Evolutionary conservation across 1,284 basidiomycete species (phyloP).

Genomic region (Ustilago curta): DNA sequence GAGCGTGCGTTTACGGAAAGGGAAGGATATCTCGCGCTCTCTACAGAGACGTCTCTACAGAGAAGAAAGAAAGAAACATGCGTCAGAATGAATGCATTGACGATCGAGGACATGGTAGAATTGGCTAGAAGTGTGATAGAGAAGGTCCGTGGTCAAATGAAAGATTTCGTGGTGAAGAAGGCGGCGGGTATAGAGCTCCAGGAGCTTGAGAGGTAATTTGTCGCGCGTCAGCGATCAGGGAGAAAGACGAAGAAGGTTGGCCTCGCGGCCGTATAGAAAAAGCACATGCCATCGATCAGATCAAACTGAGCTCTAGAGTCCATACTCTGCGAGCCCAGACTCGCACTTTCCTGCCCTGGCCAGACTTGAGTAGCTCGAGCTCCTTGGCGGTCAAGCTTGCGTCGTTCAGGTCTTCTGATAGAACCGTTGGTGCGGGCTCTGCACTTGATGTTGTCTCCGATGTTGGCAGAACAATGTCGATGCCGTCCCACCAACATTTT

Average conservation of each 20-base stretch:
- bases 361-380: conserved; percentile 57
- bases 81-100: no score
- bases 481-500: conserved; percentile 99
- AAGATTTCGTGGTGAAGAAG: neutral
- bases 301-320: conserved; percentile 95
- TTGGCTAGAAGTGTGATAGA: neutral
- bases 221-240: no score
- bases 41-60: no score
- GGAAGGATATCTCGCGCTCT: no score
- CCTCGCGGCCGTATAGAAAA: no score
- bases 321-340: conserved; percentile 98
- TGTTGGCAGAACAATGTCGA: conserved; percentile 82
- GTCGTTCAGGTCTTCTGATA: conserved; percentile 27
- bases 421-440: conserved; percentile 5
- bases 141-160: conserved; percentile 10
- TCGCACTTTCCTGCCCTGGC: conserved; percentile 61
- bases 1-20: no score
- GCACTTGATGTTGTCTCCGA: conserved; percentile 9
- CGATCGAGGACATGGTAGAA: no score
- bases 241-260: no score
- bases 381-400: conserved; percentile 61
- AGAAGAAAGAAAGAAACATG: no score
- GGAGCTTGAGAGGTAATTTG: conserved; percentile 15
- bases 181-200: conserved; percentile 40
- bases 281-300: conserved; percentile 66